These are phyloP conservation scores for Ceratobasidium sp. DNA, from an alignment of 1,284 basidiomycete species.

Conservation along the genomic window DNA sequence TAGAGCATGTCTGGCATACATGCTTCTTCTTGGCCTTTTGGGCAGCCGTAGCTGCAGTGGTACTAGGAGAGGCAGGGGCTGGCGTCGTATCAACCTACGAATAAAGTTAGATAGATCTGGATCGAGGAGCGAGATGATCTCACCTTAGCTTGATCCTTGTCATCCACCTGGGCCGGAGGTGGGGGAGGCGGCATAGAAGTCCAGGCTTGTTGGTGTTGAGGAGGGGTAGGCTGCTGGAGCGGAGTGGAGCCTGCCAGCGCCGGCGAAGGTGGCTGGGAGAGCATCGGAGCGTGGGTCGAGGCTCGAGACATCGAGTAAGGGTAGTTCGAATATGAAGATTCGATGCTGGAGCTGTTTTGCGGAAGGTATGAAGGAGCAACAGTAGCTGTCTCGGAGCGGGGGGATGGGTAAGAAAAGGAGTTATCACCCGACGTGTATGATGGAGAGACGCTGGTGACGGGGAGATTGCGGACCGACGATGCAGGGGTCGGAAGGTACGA, in stretches of 20 bases:
- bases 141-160: slow-evolving; percentile 32
- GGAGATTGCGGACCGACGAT: slow-evolving; percentile 31
- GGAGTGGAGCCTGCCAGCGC: slow-evolving; percentile 36
- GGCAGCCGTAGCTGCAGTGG: slow-evolving; percentile 34
- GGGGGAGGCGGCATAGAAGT: slow-evolving; percentile 40
- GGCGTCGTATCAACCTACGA: slow-evolving; percentile 12
- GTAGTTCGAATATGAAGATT: neutral
- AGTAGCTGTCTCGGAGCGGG: slow-evolving; percentile 33
- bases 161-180: slow-evolving; percentile 19
- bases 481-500: slow-evolving; percentile 29
- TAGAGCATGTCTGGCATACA: slow-evolving; percentile 68
- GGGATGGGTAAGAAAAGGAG: slow-evolving; percentile 27
- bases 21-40: slow-evolving; percentile 55
- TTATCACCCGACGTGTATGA: slow-evolving; percentile 13
- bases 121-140: slow-evolving; percentile 17
- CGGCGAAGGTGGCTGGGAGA: slow-evolving; percentile 40
- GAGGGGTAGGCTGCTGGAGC: slow-evolving; percentile 38
- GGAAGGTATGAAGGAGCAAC: slow-evolving; percentile 25
- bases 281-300: slow-evolving; percentile 23
- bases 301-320: slow-evolving; percentile 30
- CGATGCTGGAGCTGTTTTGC: neutral
- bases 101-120: slow-evolving; percentile 13
- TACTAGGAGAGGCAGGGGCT: slow-evolving; percentile 26
- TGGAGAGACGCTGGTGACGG: slow-evolving; percentile 9
- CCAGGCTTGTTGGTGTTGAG: slow-evolving; percentile 30